These are phyloP conservation scores for Zoysia japonica DNA, from an alignment of 176 grass and related monocot species.

Conservation along the genomic window DNA sequence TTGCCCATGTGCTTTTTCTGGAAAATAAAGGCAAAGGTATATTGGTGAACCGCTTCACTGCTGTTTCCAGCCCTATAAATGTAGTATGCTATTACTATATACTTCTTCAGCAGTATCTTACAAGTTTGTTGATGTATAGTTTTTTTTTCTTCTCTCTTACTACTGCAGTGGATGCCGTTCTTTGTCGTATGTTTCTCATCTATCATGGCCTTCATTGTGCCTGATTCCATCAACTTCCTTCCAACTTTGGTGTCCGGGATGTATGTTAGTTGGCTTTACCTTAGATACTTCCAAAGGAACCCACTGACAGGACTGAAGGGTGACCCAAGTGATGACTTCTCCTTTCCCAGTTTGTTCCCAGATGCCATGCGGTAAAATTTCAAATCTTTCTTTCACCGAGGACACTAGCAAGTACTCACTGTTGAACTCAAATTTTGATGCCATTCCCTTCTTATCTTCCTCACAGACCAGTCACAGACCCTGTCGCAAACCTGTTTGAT, in stretches of 20 bases:
- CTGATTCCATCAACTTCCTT: conserved; percentile 90
- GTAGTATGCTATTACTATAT: neutral
- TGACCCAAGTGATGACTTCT: conserved; percentile 94
- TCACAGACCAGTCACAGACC: conserved; percentile 83
- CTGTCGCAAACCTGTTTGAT: conserved; percentile 76
- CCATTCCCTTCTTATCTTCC: conserved; percentile 3
- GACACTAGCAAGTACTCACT: neutral
- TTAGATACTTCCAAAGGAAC: conserved; percentile 93
- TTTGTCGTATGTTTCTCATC: conserved; percentile 82
- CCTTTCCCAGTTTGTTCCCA: conserved; percentile 93
- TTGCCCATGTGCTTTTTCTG: conserved; percentile 93
- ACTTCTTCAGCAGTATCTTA: neutral
- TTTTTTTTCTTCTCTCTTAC: neutral
- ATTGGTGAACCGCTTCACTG: neutral
- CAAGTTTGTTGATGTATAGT: conserved; percentile 13
- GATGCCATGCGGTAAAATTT: conserved; percentile 76
- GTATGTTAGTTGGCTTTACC: conserved; percentile 97
- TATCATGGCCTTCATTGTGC: conserved; percentile 78
- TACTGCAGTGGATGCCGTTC: conserved; percentile 89
- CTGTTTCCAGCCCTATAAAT: neutral
- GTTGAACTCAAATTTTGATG: conserved; percentile 3
- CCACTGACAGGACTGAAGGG: conserved; percentile 90
- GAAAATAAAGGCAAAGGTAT: conserved; percentile 98
- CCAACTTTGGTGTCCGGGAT: conserved; percentile 88
- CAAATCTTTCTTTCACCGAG: neutral